Conservation (phyloP, 331 rosid genomes). For the Stylosanthes scabra region DNA sequence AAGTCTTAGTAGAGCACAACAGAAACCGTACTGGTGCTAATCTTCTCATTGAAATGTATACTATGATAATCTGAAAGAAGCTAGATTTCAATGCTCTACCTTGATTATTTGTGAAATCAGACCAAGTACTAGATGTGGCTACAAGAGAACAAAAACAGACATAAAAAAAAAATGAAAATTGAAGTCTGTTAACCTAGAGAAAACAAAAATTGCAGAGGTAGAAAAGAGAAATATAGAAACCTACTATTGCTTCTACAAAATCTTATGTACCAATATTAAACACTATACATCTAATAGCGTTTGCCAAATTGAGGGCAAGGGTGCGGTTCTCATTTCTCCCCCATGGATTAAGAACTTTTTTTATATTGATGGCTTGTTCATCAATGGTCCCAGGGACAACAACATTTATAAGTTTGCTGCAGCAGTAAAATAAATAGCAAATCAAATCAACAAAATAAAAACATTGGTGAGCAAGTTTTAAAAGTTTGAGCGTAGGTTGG, state of each 20-base stretch:
- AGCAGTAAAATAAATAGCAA: slow-evolving; percentile 45
- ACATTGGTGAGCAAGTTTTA: not conserved
- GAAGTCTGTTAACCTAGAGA: slow-evolving; percentile 25
- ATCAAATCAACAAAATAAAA: slow-evolving; percentile 4
- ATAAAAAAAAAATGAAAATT: not conserved
- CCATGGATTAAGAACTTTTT: slow-evolving; percentile 90
- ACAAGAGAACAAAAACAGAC: slow-evolving; percentile 44
- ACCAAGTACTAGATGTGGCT: slow-evolving; percentile 93
- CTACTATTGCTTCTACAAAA: slow-evolving; percentile 83
- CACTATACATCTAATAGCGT: slow-evolving; percentile 97
- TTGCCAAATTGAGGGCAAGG: slow-evolving; percentile 93
- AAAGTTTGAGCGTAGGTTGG: slow-evolving; percentile 13
- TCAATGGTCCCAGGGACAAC: slow-evolving; percentile 99
- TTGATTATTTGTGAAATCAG: slow-evolving; percentile 93
- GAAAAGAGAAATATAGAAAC: slow-evolving; percentile 39
- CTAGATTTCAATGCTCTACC: slow-evolving; percentile 54
- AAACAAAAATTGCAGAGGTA: slow-evolving; percentile 6
- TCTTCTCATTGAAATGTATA: slow-evolving; percentile 23
- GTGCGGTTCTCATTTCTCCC: slow-evolving; percentile 97
- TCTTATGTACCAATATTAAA: slow-evolving; percentile 97
- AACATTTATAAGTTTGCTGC: slow-evolving; percentile 88
- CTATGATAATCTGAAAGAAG: slow-evolving; percentile 7
- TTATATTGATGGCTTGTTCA: slow-evolving; percentile 94
- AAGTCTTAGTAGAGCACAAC: slow-evolving; percentile 23
- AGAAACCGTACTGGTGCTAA: slow-evolving; percentile 18